Evolutionary conservation across 148 eudicot species (phyloP), one percentile per base, ranked within the genome.

Genomic region (Arbutus unedo): DNA sequence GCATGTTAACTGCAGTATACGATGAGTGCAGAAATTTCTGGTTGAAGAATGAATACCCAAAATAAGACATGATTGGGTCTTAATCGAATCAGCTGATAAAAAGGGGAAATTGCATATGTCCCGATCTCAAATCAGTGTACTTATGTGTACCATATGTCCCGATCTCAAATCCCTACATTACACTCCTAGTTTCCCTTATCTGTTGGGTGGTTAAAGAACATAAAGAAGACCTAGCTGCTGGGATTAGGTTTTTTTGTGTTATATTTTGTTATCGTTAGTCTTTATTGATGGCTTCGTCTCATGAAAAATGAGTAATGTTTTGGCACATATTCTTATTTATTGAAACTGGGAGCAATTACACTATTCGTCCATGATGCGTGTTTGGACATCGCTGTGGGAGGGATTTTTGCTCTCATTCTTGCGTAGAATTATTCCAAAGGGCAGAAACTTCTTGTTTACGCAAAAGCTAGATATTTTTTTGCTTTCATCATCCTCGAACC

Each of bases 101-200:
- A 49, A 49, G 9, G 67, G 43, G 48, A 81, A 71, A 81, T 71
- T 19, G 66, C 43, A 47, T 11, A 48, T 13, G 50, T 21, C 18
- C 19, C 8, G 6, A 19, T 8, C 38, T 3, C 16, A 11, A 43
- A 10, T n/a, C 75, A n/a, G n/a, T 60, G 23, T 67, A 16, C 60
- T 31, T 16, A 64, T 23, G 3, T 49, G 62, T 50, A 80, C 47
- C 23, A 53, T 47, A 49, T 31, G 14, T 18, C 18, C 19, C 8
- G 6, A 19, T 8, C 38, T 3, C 16, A 11, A 43, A 10, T n/a
- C 75, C 76, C 55, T 11, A 15, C 31, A 2, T 7, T 18, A 50
- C 23, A 23, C 82, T 66, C 25, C 82, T 23, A 47, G 8, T 50
- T 79, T n/a, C 77, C 82, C 14, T 70, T 49, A 11, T 14, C 55